Conservation (phyloP, 805 yeast species). For the Yamadazyma takamatsuzukensis region DNA sequence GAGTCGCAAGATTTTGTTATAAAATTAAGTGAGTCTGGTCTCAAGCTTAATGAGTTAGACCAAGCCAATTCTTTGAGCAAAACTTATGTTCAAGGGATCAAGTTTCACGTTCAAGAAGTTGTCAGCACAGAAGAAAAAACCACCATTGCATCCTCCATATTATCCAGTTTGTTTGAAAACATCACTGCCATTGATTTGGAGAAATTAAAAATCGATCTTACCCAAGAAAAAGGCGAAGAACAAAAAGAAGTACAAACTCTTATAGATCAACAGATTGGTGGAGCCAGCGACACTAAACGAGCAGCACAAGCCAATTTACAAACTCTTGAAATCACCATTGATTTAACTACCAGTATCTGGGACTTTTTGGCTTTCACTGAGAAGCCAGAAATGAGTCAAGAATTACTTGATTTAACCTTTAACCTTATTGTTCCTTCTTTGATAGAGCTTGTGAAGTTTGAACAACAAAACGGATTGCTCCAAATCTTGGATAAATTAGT, state of each 20-base stretch:
- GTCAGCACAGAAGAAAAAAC: constrained; percentile 18
- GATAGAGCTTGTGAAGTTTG: constrained; percentile 34
- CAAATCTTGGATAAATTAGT: constrained; percentile 52
- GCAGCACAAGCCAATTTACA: constrained; percentile 53
- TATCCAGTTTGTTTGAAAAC: constrained; percentile 19
- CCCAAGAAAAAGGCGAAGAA: constrained; percentile 30
- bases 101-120: constrained; percentile 39
- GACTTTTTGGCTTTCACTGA: constrained; percentile 44
- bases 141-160: constrained; percentile 16
- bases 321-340: constrained; percentile 67
- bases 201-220: constrained; percentile 22
- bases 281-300: constrained; percentile 36
- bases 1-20: constrained; percentile 54
- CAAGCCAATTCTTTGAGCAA: constrained; percentile 21
- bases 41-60: constrained; percentile 2
- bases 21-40: constrained; percentile 17
- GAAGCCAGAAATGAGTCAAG: constrained; percentile 19
- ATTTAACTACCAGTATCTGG: constrained; percentile 69
- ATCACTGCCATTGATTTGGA: constrained; percentile 27
- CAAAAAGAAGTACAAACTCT: constrained; percentile 28
- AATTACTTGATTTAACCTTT: constrained; percentile 18
- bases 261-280: constrained; percentile 20
- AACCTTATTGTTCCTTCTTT: constrained; percentile 26
- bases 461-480: constrained; percentile 21
- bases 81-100: constrained; percentile 39